Percentiles rank a stretch among this genome's conserved stretches.
phyloP scores from a whole-genome alignment of 2,329 filamentous ascomycete species.

The Lachnellula subtilissima region DNA sequence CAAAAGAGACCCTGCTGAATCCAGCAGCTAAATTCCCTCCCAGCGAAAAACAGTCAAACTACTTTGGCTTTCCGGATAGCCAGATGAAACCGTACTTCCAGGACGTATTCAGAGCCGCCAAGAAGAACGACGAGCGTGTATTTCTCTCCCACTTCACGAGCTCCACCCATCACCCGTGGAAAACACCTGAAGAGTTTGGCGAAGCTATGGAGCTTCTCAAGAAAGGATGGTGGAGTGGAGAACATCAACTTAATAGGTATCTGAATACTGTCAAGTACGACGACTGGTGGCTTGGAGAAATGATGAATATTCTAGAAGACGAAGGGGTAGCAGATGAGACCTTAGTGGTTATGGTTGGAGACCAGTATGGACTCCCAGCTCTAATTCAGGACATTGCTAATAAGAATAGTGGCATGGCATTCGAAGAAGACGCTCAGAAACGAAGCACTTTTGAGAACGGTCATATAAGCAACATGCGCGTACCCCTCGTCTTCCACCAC shows the following conservation, averaged over 20 bases:
- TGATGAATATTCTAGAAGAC: constrained; percentile 34
- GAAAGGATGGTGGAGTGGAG: constrained; percentile 12
- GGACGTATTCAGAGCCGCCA: constrained; percentile 32
- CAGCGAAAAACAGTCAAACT: constrained; percentile 34
- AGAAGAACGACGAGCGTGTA: constrained; percentile 30
- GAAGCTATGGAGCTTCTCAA: constrained; percentile 31
- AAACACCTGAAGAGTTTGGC: constrained; percentile 30
- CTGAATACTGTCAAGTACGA: constrained; percentile 18
- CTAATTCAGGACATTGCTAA: not conserved
- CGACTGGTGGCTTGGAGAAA: constrained; percentile 5
- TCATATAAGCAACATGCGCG: constrained; percentile 39
- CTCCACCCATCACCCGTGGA: constrained; percentile 41
- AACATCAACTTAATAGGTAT: constrained; percentile 34
- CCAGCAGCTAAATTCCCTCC: constrained; percentile 27
- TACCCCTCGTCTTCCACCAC: constrained; percentile 40
- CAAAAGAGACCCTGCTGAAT: constrained; percentile 28
- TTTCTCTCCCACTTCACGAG: constrained; percentile 35
- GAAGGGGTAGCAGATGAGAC: constrained; percentile 41
- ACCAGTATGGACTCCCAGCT: constrained; percentile 24
- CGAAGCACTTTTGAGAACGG: constrained; percentile 39
- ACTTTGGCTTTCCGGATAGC: constrained; percentile 39
- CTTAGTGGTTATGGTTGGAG: constrained; percentile 40
- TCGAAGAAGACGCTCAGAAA: constrained; percentile 35
- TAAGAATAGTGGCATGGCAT: constrained; percentile 34
- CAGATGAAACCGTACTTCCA: constrained; percentile 38